phyloP scores from a whole-genome alignment of 495 filamentous ascomycete genomes.

The Penicillium nucicola region DNA sequence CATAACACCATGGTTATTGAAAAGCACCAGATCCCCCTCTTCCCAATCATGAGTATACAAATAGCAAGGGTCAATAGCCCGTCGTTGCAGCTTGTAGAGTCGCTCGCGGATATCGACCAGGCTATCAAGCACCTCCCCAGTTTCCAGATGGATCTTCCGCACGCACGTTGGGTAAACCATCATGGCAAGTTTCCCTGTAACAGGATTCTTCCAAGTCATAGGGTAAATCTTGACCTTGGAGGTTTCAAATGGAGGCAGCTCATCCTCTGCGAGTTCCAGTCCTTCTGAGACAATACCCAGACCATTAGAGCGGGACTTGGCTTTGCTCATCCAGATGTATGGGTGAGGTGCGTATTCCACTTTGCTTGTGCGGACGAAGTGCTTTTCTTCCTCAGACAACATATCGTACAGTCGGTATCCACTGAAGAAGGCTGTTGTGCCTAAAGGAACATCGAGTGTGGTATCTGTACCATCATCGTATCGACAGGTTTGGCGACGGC shows the following conservation, averaged over 20 bases:
- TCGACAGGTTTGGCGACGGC: conserved; percentile 56
- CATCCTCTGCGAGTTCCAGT: conserved; percentile 48
- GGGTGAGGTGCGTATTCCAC: conserved; percentile 70
- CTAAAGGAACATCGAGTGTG: conserved; percentile 61
- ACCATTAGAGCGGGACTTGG: conserved; percentile 58
- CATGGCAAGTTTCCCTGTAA: conserved; percentile 58
- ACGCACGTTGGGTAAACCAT: conserved; percentile 66
- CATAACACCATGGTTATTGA: conserved; percentile 66
- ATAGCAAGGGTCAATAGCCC: conserved; percentile 57
- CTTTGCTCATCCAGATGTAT: conserved; percentile 69
- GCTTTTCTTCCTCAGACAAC: conserved; percentile 57
- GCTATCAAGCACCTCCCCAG: conserved; percentile 60
- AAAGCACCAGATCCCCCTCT: conserved; percentile 66
- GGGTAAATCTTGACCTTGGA: conserved; percentile 62
- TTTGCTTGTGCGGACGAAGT: conserved; percentile 54
- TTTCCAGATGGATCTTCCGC: conserved; percentile 55
- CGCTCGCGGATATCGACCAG: conserved; percentile 57
- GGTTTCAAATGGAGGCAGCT: conserved; percentile 57
- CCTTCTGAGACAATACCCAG: conserved; percentile 61
- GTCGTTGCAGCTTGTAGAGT: conserved; percentile 60
- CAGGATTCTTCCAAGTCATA: conserved; percentile 67
- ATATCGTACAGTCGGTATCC: conserved; percentile 60
- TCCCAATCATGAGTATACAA: conserved; percentile 71
- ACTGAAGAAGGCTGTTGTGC: conserved; percentile 66
- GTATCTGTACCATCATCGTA: conserved; percentile 67